Base-by-base conservation (phyloP, 2,329 filamentous ascomycete species). In the Colletotrichum costaricense region DNA sequence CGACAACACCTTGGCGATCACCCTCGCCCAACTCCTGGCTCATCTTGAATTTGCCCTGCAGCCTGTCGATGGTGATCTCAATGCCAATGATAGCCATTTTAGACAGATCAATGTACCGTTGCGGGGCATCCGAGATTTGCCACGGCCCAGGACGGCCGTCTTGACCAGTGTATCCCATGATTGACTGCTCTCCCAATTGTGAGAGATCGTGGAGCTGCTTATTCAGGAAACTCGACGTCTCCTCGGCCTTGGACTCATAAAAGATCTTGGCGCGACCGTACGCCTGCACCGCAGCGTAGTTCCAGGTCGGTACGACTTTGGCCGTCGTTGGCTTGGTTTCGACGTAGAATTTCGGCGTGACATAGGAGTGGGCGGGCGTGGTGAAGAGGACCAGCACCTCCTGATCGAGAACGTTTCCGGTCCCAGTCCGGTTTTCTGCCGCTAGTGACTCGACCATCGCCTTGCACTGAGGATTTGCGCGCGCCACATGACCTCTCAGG, bases 281-380 rank as follows among this genome's bases (percentile, higher is more conserved):
- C 0, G 85, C 89, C 80, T 93, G 90, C 0, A 87, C 91, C 0
- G 91, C 90, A 0, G 89, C 84, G 76, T 93, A 94, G 79, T 94
- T 91, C 92, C 92, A 93, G 0, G 92, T 94, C 0, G 91, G 91
- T 5, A 92, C 92, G 0, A 93, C 91, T 76, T 93, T 93, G 12
- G 87, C 91, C 0, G 88, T 91, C 0, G 77, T 78, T 0, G 91
- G 91, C 78, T 93, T 93, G 1, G 92, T 93, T 75, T 90, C 86
- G 12, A 82, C 85, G 82, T 93, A 93, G 81, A 93, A 93, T 73
- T 92, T 91, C 1, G 92, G 90, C 0, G 92, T 93, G 5, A 93
- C 87, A 76, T 93, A 93, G 80, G 92, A 89, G 49, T 93, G 87
- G 28, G 67, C 49, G 0, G 87, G 83, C 0, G 84, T 85, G 58